Evolutionary conservation across 1,284 basidiomycete species (phyloP), one percentile per base, ranked within the genome.

Genomic region (Pseudozyma sp.): DNA sequence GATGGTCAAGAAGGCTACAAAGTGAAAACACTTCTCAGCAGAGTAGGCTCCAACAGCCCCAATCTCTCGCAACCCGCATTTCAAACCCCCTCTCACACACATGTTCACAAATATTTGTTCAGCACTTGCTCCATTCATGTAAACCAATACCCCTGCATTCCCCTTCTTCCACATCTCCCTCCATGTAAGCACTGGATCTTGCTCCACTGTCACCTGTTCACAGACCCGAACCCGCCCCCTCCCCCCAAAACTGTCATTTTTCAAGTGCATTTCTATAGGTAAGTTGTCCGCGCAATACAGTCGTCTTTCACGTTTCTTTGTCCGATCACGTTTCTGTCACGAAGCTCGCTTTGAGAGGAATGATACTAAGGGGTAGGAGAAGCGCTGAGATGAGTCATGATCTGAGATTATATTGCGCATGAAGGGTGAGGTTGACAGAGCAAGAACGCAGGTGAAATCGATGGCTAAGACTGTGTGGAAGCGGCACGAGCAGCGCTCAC

Each of bases 1-100:
- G 83, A 87, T 80, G 71, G 62, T 83, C 54, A 83, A 79, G 57
- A 77, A 78, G 64, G 76, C 80, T 10, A 50, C 59, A 10, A 72
- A 72, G 53, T 72, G 37, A 49, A n/a, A 37, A 10, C 16, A 1
- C 30, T 48, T 48, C 10, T 4, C 4, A 8, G 29, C 11, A 14
- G 34, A 29, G 7, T 11, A 9, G 59, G 55, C 59, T 67, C 68
- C 68, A 70, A 65, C 62, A 65, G 62, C 68, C 57, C 37, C 9
- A 7, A 4, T 7, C 35, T 14, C 24, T 34, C 42, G 40, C 40
- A 13, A 16, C 40, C 47, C 31, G n/a, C 31, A 16, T 35, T 45
- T 19, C 43, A 47, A 13, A 19, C 16, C 35, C 19, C 45, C 39
- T 31, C 14, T 33, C 30, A 56, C 24, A 24, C 24, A 24, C 35